These are phyloP conservation scores for Candida maesae DNA, from an alignment of 805 yeast species.

Conservation along the genomic window DNA sequence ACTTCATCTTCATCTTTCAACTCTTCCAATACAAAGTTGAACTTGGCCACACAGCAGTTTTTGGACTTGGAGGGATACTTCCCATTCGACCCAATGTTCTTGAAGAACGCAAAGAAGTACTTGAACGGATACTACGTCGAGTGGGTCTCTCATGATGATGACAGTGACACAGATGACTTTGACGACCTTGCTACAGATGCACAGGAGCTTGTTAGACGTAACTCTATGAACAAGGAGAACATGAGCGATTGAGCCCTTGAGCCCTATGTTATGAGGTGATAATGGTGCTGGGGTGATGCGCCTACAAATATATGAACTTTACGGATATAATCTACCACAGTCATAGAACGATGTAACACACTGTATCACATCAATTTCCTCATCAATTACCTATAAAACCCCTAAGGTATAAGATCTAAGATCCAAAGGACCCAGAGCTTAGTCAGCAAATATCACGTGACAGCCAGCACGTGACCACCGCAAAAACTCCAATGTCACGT, in stretches of 20 bases:
- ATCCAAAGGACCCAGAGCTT: too few relatives aligned
- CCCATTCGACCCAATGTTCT: slow-evolving; percentile 89
- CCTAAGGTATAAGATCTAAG: too few relatives aligned
- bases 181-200: slow-evolving; percentile 33
- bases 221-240: slow-evolving; percentile 12
- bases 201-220: slow-evolving; percentile 20
- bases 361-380: too few relatives aligned
- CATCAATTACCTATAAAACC: too few relatives aligned
- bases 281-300: not conserved
- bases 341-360: too few relatives aligned
- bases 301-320: too few relatives aligned
- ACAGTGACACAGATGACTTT: slow-evolving; percentile 43
- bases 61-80: slow-evolving; percentile 90
- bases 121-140: slow-evolving; percentile 64
- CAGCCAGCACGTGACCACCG: too few relatives aligned
- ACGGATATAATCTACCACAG: too few relatives aligned
- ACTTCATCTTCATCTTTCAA: too few relatives aligned
- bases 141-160: slow-evolving; percentile 70
- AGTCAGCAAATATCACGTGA: too few relatives aligned
- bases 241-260: slow-evolving; percentile 7
- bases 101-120: slow-evolving; percentile 54
- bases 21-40: slow-evolving; percentile 26
- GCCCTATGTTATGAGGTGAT: too few relatives aligned
- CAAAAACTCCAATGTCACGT: too few relatives aligned
- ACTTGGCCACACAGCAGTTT: slow-evolving; percentile 70